Evolutionary conservation across 805 yeast species (phyloP), one percentile per base, ranked within the genome.

Genomic region (Sugiyamaella smithiae): DNA sequence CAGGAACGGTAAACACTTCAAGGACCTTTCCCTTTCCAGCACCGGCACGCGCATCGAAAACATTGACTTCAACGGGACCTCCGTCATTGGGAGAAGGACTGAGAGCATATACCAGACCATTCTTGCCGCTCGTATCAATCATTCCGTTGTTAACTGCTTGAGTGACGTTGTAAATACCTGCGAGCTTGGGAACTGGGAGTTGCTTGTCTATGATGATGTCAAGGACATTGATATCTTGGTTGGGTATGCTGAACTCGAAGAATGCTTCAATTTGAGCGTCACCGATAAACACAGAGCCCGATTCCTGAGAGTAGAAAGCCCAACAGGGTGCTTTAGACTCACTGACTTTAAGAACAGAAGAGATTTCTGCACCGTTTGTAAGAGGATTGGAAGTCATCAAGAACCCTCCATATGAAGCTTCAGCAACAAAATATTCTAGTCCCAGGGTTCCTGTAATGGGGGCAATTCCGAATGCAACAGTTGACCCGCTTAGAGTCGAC

Each of bases 271-370:
- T 25, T 16, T 36, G 36, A 42, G 45, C 37, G 20, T 42, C 45
- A 14, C 45, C 45, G 7, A 42, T 42, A 19, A 42, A 42, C 19
- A 26, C 33, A 28, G 37, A n/a, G n/a, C 19, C 19, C 22, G 45
- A 26, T 8, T 25, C 26, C n/a, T 9, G 22, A 42, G 33, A 20
- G 37, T 42, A 42, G 20, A 42, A 42, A 22, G 32, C 14, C 45
- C 45, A 42, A 22, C 45, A 42, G 6, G 45, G 45, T 5, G 45
- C 45, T n/a, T 7, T 26, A 5, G 37, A 11, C 24, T 29, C 9
- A n/a, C 36, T 6, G 11, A 14, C 26, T 12, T 26, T 42, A 19
- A 26, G 29, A 26, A 26, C 29, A 11, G 29, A 42, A 5, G 32
- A 29, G 22, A n/a, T 42, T 17, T 42, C 29, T 14, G 22, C 37